Conservation (phyloP, 148 eudicot genomes). For the Heliosperma pusillum region DNA sequence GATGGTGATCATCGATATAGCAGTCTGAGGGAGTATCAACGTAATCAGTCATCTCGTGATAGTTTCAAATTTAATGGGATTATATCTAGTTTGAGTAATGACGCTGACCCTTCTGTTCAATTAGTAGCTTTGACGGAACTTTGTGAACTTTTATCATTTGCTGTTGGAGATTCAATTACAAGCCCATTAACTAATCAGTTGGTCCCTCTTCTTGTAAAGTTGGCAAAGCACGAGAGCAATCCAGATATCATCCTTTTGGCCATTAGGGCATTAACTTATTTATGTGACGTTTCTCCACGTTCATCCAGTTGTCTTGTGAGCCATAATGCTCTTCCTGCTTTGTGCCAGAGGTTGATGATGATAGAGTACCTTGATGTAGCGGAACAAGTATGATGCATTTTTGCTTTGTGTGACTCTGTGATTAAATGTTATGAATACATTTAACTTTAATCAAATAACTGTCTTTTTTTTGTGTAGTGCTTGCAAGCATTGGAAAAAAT, state of each 20-base stretch:
- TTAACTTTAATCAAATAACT: neutral
- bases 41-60: conserved; percentile 44
- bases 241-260: conserved; percentile 82
- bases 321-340: conserved; percentile 67
- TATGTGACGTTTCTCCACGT: conserved; percentile 75
- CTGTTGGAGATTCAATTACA: conserved; percentile 56
- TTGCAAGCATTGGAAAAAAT: conserved; percentile 97
- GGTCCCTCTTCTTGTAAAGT: conserved; percentile 65
- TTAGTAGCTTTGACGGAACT: conserved; percentile 74
- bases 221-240: conserved; percentile 61
- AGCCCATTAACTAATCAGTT: conserved; percentile 53
- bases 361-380: conserved; percentile 87
- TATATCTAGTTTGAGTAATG: conserved; percentile 51
- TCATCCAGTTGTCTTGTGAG: conserved; percentile 59
- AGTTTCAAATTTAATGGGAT: conserved; percentile 48
- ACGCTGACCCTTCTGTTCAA: conserved; percentile 53
- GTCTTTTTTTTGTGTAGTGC: conserved; percentile 54
- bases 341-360: conserved; percentile 70
- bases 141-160: conserved; percentile 79
- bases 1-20: conserved; percentile 41
- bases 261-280: conserved; percentile 84
- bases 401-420: neutral
- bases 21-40: conserved; percentile 50
- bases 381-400: conserved; percentile 65
- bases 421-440: neutral